Conservation (phyloP, 2,329 filamentous ascomycete species). For the Neoscytalidium dimidiatum region DNA sequence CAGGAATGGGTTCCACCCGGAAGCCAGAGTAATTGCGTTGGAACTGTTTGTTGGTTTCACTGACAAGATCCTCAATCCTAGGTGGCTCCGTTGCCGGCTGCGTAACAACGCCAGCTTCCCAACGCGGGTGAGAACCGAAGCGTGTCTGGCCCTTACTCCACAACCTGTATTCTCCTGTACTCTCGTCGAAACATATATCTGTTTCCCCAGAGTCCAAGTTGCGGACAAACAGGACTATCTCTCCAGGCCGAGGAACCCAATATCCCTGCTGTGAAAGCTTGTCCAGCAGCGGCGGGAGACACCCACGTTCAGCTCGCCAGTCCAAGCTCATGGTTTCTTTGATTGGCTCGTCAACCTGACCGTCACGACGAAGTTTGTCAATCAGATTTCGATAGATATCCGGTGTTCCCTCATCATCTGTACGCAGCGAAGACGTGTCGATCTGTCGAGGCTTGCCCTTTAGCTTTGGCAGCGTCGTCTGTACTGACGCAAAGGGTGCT, state of each 20-base stretch:
- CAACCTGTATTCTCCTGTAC: constrained; percentile 25
- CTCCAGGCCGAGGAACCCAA: constrained; percentile 57
- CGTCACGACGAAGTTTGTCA: constrained; percentile 47
- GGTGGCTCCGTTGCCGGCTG: constrained; percentile 50
- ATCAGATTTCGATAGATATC: constrained; percentile 56
- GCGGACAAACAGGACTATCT: constrained; percentile 57
- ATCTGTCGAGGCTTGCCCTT: constrained; percentile 20
- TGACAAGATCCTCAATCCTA: constrained; percentile 49
- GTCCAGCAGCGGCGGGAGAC: constrained; percentile 45
- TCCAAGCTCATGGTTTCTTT: constrained; percentile 56
- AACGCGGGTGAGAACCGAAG: constrained; percentile 46
- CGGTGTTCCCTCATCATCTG: constrained; percentile 56
- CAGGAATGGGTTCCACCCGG: constrained; percentile 58
- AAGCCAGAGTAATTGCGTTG: constrained; percentile 56
- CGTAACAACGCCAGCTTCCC: constrained; percentile 60
- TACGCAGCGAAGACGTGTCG: constrained; percentile 12
- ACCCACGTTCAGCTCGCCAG: constrained; percentile 54
- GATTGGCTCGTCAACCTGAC: constrained; percentile 47
- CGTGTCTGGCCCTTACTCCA: constrained; percentile 20
- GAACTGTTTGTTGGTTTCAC: constrained; percentile 40
- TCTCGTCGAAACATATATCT: constrained; percentile 32
- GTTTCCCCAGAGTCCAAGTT: constrained; percentile 29
- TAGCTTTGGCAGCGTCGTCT: constrained; percentile 16
- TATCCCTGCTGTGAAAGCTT: constrained; percentile 47
- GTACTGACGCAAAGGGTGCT: constrained; percentile 5